These are phyloP conservation scores for Podospora pseudoanserina DNA, from an alignment of 495 filamentous ascomycete species.

Conservation along the genomic window DNA sequence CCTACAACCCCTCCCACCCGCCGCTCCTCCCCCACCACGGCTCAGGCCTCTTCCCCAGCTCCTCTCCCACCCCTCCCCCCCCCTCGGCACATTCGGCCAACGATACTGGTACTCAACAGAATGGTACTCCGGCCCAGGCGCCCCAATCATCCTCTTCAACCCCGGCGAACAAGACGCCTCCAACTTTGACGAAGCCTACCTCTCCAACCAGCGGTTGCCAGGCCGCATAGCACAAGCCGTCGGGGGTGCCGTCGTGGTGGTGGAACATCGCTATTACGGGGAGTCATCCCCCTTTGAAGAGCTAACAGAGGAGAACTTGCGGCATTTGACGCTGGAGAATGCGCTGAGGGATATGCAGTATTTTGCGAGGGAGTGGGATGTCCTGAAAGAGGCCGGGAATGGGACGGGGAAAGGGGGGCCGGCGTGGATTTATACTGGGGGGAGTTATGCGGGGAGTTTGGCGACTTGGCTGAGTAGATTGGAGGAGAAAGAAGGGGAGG, in stretches of 20 bases:
- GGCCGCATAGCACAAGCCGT: constrained; percentile 53
- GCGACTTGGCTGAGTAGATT: constrained; percentile 58
- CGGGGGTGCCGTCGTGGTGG: constrained; percentile 53
- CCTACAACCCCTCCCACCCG: neutral
- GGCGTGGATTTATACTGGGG: constrained; percentile 63
- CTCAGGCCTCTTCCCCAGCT: constrained; percentile 34
- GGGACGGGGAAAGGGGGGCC: constrained; percentile 29
- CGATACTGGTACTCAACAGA: constrained; percentile 34
- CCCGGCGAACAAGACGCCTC: constrained; percentile 56
- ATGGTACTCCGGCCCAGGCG: constrained; percentile 32
- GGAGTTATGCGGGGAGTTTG: constrained; percentile 63
- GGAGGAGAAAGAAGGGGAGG: constrained; percentile 42
- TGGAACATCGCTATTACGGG: constrained; percentile 64
- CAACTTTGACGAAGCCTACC: constrained; percentile 45
- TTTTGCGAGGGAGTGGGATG: constrained; percentile 56
- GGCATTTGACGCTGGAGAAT: constrained; percentile 61
- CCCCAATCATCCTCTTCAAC: constrained; percentile 43
- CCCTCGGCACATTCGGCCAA: constrained; percentile 35
- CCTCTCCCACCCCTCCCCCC: constrained; percentile 32
- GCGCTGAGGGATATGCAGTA: constrained; percentile 58
- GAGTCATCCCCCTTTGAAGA: constrained; percentile 55
- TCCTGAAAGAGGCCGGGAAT: constrained; percentile 36
- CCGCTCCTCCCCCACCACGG: constrained; percentile 3
- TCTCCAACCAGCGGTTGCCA: constrained; percentile 37
- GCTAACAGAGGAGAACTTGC: constrained; percentile 54